phyloP scores from a whole-genome alignment of 495 filamentous ascomycete genomes.

The Podospora fimiseda region DNA sequence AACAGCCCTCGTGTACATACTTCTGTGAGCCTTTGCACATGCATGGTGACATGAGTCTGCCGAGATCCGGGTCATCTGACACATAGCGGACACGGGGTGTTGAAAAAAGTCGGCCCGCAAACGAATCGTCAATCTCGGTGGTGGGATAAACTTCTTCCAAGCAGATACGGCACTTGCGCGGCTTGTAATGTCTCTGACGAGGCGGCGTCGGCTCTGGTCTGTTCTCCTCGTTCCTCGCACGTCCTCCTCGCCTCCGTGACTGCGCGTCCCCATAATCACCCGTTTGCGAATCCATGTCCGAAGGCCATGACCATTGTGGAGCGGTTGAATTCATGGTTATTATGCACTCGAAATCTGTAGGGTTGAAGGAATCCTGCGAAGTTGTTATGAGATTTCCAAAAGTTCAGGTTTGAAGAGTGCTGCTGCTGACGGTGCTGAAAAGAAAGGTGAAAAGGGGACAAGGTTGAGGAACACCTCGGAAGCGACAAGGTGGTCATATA shows the following conservation, averaged over 20 bases:
- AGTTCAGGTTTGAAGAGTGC: neutral
- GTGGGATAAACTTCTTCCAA: constrained; percentile 78
- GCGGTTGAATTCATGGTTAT: neutral
- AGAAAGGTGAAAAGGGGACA: neutral
- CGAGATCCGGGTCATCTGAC: constrained; percentile 65
- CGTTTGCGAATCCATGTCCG: constrained; percentile 2
- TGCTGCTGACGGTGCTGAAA: neutral
- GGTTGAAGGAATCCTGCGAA: no score
- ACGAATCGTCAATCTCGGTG: constrained; percentile 56
- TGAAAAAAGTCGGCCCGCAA: constrained; percentile 56
- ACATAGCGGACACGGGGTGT: constrained; percentile 63
- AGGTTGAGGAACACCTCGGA: neutral
- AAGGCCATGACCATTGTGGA: constrained; percentile 16
- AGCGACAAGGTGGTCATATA: constrained; percentile 8
- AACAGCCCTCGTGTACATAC: constrained; percentile 93
- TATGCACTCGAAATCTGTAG: neutral
- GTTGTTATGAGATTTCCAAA: neutral
- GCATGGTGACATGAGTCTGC: constrained; percentile 85
- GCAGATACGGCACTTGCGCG: constrained; percentile 86
- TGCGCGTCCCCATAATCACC: neutral
- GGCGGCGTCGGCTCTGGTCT: constrained; percentile 22
- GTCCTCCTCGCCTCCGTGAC: constrained; percentile 1
- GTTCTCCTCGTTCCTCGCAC: constrained; percentile 5
- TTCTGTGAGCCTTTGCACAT: constrained; percentile 85
- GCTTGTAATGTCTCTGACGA: constrained; percentile 46